A percentile compares a stretch with the other conserved stretches of the same genome.
phyloP scores from a whole-genome alignment of 768 basidiomycete genomes.

The Serendipita sp. region DNA sequence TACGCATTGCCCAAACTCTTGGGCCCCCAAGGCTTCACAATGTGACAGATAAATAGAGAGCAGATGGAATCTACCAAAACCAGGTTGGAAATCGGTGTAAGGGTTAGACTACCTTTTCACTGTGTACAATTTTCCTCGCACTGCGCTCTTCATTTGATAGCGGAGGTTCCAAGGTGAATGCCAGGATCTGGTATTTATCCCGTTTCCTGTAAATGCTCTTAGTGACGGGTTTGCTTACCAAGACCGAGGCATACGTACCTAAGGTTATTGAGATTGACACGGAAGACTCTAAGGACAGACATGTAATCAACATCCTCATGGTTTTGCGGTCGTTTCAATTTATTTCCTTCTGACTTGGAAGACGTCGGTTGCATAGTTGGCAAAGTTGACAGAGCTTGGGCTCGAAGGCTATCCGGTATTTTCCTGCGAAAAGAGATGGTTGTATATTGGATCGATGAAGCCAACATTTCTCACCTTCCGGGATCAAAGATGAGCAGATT shows the following conservation, averaged over 20 bases:
- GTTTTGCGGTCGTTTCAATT: slow-evolving; percentile 1
- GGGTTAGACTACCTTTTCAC: slow-evolving; percentile 22
- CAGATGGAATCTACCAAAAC: too few relatives aligned
- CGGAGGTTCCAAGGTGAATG: slow-evolving; percentile 56
- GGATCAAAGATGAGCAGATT: slow-evolving; percentile 71
- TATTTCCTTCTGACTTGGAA: neutral
- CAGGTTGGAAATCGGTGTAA: too few relatives aligned
- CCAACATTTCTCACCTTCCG: slow-evolving; percentile 28
- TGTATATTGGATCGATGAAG: neutral
- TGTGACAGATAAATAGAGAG: too few relatives aligned
- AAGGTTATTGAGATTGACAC: slow-evolving; percentile 27
- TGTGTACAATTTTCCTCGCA: slow-evolving; percentile 35
- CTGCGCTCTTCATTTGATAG: slow-evolving; percentile 37
- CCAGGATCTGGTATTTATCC: slow-evolving; percentile 64
- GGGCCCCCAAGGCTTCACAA: too few relatives aligned
- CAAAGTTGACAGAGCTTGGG: neutral
- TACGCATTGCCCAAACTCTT: too few relatives aligned
- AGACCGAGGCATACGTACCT: slow-evolving; percentile 22
- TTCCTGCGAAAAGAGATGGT: neutral
- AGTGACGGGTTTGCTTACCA: neutral
- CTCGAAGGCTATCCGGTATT: neutral
- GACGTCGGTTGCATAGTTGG: neutral
- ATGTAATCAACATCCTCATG: slow-evolving; percentile 15
- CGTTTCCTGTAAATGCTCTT: slow-evolving; percentile 24
- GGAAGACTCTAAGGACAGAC: slow-evolving; percentile 30